Percentiles rank a stretch among this genome's conserved stretches.
Conservation (phyloP, 768 basidiomycete species). For the Lactarius sanguifluus region DNA sequence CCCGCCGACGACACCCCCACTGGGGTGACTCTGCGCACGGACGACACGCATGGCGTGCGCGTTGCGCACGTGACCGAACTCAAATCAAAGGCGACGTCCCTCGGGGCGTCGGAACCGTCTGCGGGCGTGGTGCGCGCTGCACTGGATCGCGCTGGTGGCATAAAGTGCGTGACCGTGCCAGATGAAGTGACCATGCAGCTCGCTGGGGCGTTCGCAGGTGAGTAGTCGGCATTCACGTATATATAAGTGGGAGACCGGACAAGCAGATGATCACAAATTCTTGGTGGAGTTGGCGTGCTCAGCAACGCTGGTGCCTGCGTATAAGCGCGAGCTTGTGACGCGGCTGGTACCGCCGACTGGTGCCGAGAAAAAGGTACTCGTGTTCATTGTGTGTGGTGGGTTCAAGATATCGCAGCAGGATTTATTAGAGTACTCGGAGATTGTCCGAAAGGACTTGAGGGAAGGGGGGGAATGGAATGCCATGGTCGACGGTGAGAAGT, state of each 20-base stretch:
- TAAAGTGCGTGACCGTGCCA: conserved; percentile 59
- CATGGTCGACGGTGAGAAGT: conserved; percentile 2
- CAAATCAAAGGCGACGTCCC: conserved; percentile 64
- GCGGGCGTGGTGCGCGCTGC: conserved; percentile 64
- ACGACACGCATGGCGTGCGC: conserved; percentile 46
- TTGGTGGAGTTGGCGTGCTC: conserved; percentile 75
- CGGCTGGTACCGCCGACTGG: conserved; percentile 43
- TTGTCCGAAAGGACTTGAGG: conserved; percentile 38
- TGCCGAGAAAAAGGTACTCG: conserved; percentile 40
- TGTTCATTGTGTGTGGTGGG: conserved; percentile 72
- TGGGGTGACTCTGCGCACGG: conserved; percentile 44
- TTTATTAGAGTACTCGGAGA: conserved; percentile 46
- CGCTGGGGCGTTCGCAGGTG: conserved; percentile 57
- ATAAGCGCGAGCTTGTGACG: conserved; percentile 55
- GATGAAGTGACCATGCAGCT: conserved; percentile 71
- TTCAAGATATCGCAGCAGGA: conserved; percentile 64
- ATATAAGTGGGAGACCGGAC: not conserved
- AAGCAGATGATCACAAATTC: conserved; percentile 69
- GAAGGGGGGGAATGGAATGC: conserved; percentile 5
- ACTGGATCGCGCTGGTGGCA: conserved; percentile 53
- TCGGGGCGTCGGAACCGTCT: conserved; percentile 68
- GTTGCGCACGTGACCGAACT: conserved; percentile 58
- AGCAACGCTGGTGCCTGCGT: conserved; percentile 66
- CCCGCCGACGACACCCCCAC: conserved; percentile 40
- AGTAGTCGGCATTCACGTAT: conserved; percentile 27